These are phyloP conservation scores for Euphorbia schlechtendalii DNA, from an alignment of 441 rosid species.

Conservation along the genomic window DNA sequence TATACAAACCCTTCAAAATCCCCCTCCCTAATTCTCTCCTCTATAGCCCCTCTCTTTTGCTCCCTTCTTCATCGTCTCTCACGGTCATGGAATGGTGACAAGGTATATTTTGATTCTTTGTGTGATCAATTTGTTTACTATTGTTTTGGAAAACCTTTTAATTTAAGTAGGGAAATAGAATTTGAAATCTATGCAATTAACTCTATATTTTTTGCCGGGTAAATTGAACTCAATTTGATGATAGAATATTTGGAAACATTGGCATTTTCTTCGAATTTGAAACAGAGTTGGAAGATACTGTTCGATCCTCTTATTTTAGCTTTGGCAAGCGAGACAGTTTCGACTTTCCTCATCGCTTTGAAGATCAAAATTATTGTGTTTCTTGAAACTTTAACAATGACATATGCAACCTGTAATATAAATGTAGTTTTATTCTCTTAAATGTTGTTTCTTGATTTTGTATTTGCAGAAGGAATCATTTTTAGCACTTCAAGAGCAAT, in stretches of 20 bases:
- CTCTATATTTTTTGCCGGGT: not conserved
- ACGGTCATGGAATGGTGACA: constrained; percentile 57
- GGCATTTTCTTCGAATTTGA: too few relatives aligned
- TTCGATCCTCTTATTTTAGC: too few relatives aligned
- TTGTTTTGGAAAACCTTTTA: not conserved
- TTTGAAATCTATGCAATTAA: not conserved
- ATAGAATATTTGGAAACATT: too few relatives aligned
- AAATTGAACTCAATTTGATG: too few relatives aligned
- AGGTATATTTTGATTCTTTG: constrained; percentile 32
- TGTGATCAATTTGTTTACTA: not conserved
- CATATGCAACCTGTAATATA: not conserved
- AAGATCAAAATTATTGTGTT: not conserved
- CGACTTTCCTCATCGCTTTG: too few relatives aligned
- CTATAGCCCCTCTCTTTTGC: not conserved
- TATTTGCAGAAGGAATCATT: constrained; percentile 73
- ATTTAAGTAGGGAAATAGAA: too few relatives aligned
- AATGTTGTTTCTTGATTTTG: not conserved
- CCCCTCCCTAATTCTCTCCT: not conserved
- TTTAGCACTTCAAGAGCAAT: too few relatives aligned
- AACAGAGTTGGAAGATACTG: too few relatives aligned
- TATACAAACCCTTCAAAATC: too few relatives aligned
- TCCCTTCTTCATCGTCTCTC: constrained; percentile 3
- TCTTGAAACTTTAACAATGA: not conserved
- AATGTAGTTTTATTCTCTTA: too few relatives aligned
- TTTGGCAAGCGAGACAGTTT: too few relatives aligned